These are phyloP conservation scores for Ceratobasidium theobromae DNA, from an alignment of 1,284 basidiomycete species.

Conservation along the genomic window DNA sequence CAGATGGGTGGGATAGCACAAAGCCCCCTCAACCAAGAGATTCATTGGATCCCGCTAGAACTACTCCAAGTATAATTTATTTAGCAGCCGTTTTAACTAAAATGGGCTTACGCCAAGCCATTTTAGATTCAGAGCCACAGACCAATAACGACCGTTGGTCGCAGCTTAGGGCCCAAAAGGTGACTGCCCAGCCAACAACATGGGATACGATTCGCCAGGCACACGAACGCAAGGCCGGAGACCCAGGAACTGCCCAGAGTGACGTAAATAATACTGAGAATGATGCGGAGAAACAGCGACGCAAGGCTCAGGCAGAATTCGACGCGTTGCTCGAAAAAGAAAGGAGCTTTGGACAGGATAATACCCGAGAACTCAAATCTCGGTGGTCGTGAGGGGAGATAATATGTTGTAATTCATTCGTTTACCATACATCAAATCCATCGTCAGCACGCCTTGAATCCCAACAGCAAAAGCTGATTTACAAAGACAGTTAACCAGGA, in stretches of 20 bases:
- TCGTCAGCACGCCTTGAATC: no score
- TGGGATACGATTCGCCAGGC: slow-evolving; percentile 67
- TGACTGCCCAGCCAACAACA: slow-evolving; percentile 51
- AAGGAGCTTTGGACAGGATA: slow-evolving; percentile 76
- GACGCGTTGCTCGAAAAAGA: slow-evolving; percentile 88
- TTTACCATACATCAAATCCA: not conserved
- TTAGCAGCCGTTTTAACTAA: no score
- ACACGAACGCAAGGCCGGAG: slow-evolving; percentile 49
- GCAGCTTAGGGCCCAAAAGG: slow-evolving; percentile 55
- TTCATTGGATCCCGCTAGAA: not conserved
- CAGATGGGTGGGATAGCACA: slow-evolving; percentile 40
- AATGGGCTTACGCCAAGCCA: no score
- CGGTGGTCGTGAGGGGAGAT: slow-evolving; percentile 9
- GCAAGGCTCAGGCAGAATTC: slow-evolving; percentile 80
- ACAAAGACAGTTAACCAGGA: not conserved
- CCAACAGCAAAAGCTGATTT: not conserved
- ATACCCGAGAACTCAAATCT: slow-evolving; percentile 23
- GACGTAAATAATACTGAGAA: not conserved
- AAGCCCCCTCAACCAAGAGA: not conserved
- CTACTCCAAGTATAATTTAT: slow-evolving; percentile 30
- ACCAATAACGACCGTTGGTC: slow-evolving; percentile 51
- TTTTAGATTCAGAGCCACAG: slow-evolving; percentile 31
- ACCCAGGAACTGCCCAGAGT: slow-evolving; percentile 35
- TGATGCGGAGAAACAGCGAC: slow-evolving; percentile 45
- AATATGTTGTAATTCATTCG: not conserved